Evolutionary conservation across 2,329 filamentous ascomycete species (phyloP), one percentile per base, ranked within the genome.

Genomic region (Claviceps sp.): DNA sequence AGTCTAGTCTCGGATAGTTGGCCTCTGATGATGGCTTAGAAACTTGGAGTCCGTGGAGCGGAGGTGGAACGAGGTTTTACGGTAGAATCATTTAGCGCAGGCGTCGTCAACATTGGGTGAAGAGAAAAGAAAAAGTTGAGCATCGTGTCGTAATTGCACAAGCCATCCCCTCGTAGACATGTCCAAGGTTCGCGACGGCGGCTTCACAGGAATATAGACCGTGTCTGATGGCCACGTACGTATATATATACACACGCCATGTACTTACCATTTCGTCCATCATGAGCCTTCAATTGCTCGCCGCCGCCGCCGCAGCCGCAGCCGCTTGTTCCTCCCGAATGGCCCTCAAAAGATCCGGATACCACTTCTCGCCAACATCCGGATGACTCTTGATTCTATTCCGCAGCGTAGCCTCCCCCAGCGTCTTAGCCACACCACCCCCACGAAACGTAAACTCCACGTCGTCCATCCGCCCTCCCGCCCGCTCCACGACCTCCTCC

Each of bases 331-430:
- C 77, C 59, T 76, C 76, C 50, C 76, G 73, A 50, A 84, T 78
- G 54, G 73, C 72, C 54, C 66, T 67, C 57, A 82, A 61, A 20
- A 82, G 76, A 44, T 85, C 79, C 3, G 83, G 83, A 63, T 85
- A 87, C 81, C 87, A 94, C 60, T 82, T 73, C 72, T 90, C 85
- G 2, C 86, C 87, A 1, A 95, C 88, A 65, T 94, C 88, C 3
- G 84, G 85, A 69, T 95, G 88, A 58, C 85, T 89, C 75, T 90
- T 93, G 59, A 94, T 76, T 14, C 88, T 72, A 67, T 94, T 95
- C 69, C 86, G 77, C 63, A 95, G 69, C 54, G 87, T 94, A 11
- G 88, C 88, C 72, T 94, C 87, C 4, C 88, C 88, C 8, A 94
- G 69, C 58, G 78, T 83, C 63, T 77, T 81, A 16, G 81, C 78